phyloP scores from a whole-genome alignment of 2,329 filamentous ascomycete genomes.

The Colletotrichum chrysophilum region DNA sequence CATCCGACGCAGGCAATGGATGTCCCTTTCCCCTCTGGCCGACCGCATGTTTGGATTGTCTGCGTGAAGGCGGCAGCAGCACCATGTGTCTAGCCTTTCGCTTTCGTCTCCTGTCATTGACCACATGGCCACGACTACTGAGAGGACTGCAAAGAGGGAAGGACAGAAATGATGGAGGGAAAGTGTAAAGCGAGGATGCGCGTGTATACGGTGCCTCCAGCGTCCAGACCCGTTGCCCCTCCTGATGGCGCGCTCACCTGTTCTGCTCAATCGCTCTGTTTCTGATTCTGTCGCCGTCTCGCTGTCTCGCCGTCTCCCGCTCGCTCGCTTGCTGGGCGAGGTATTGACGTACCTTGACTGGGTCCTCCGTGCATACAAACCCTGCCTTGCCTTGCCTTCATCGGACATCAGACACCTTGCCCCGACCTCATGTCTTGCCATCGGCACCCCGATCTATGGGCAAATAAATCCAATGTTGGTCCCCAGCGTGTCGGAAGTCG shows the following conservation, averaged over 20 bases:
- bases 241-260: neutral
- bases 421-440: conserved; percentile 9
- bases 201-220: neutral
- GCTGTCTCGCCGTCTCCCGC: neutral
- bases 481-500: neutral
- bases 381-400: neutral
- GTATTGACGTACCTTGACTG: conserved; percentile 3
- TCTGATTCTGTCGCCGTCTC: neutral
- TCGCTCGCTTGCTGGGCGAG: neutral
- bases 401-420: conserved; percentile 8
- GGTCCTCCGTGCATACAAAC: conserved; percentile 10
- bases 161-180: neutral
- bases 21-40: neutral
- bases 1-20: neutral
- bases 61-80: neutral
- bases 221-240: neutral
- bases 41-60: neutral
- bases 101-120: neutral
- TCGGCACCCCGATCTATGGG: neutral
- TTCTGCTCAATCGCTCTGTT: neutral
- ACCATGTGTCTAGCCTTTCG: neutral
- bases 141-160: neutral
- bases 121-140: neutral
- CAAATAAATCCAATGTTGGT: neutral
- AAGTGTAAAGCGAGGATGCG: neutral